A percentile compares a stretch with the other conserved stretches of the same genome.
phyloP scores from a whole-genome alignment of 2,329 filamentous ascomycete species.

The Tolypocladium ovalisporum region DNA sequence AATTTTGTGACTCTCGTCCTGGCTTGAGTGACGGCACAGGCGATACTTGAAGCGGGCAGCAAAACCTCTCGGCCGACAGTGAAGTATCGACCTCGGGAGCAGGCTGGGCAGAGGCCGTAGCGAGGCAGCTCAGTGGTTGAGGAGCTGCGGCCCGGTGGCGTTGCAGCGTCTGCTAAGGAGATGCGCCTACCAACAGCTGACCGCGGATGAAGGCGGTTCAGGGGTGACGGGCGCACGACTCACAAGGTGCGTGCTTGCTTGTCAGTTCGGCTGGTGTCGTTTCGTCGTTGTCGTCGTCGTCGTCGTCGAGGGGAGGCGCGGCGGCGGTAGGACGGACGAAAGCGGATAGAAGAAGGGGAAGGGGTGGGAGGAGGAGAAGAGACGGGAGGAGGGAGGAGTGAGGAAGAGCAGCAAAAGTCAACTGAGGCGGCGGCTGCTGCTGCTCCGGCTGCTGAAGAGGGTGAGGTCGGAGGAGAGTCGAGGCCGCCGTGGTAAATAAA shows the following conservation, averaged over 20 bases:
- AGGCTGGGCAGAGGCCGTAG: neutral
- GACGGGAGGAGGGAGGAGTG: constrained; percentile 7
- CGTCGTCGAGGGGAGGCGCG: neutral
- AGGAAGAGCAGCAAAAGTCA: constrained; percentile 6
- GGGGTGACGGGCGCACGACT: constrained; percentile 6
- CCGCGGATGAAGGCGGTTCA: constrained; percentile 1
- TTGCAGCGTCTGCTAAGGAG: constrained; percentile 5
- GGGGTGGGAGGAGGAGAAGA: too few relatives aligned
- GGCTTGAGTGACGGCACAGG: neutral
- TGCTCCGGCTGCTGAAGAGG: constrained; percentile 1
- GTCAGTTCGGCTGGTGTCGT: neutral
- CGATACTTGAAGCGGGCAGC: too few relatives aligned
- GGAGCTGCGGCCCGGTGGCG: constrained; percentile 3
- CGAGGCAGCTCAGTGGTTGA: constrained; percentile 1
- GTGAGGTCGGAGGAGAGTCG: constrained; percentile 3
- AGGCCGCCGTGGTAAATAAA: neutral
- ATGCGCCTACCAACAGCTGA: constrained; percentile 7
- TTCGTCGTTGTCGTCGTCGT: neutral
- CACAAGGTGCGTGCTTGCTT: neutral
- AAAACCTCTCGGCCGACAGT: neutral
- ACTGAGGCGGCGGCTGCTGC: neutral
- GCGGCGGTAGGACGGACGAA: constrained; percentile 4
- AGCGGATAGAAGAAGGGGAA: constrained; percentile 3
- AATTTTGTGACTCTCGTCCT: neutral
- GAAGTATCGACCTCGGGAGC: neutral